Evolutionary conservation across 148 eudicot genomes (phyloP).

Genomic region (Vaccinium macrocarpon): DNA sequence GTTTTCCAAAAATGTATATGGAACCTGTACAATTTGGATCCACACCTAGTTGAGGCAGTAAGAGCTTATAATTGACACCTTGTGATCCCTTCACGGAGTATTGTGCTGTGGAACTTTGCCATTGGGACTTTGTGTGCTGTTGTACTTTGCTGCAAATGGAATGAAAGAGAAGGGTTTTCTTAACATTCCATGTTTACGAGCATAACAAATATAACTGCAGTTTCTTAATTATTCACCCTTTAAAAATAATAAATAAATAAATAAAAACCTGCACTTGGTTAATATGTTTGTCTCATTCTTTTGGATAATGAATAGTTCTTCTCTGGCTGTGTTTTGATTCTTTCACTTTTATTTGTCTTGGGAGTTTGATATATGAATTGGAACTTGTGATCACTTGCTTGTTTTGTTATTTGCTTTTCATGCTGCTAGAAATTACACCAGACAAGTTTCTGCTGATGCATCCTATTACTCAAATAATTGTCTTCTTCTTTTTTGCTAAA

Average conservation of each 20-base stretch:
- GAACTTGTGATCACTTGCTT: background rate
- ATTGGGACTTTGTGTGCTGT: background rate
- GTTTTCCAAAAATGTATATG: background rate
- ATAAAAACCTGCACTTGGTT: background rate
- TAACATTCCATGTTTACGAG: background rate
- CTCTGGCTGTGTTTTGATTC: background rate
- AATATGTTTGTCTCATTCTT: background rate
- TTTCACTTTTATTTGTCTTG: background rate
- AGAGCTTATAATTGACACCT: background rate
- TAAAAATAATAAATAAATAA: no score
- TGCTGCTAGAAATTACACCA: background rate
- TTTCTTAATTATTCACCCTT: no score
- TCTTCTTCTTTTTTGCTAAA: constrained; percentile 1
- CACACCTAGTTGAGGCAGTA: background rate
- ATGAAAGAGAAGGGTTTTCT: background rate
- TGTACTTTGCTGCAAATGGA: background rate
- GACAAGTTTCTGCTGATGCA: background rate
- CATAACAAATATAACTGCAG: background rate
- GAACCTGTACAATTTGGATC: constrained; percentile 3
- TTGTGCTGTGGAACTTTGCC: background rate
- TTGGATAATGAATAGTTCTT: background rate
- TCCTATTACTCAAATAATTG: background rate
- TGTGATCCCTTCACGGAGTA: background rate
- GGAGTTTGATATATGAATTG: background rate
- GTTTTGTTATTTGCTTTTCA: background rate